These are phyloP conservation scores for Westerdykella aurantiaca DNA, from an alignment of 2,329 filamentous ascomycete species.

Conservation along the genomic window DNA sequence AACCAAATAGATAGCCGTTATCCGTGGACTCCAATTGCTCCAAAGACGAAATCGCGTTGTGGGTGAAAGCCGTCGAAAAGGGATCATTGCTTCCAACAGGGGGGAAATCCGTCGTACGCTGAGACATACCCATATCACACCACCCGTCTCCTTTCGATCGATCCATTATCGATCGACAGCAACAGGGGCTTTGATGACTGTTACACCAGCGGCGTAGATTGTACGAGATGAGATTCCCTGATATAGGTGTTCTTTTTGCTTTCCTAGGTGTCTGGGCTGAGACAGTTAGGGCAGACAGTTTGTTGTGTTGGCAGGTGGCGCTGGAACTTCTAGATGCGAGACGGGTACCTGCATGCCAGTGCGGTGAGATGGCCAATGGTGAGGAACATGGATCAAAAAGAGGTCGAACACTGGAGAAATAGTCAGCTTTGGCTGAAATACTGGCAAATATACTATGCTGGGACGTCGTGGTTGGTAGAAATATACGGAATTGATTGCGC, in stretches of 20 bases:
- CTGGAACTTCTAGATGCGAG: constrained; percentile 5
- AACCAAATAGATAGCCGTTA: constrained; percentile 9
- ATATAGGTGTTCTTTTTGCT: constrained; percentile 18
- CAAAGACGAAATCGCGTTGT: background rate
- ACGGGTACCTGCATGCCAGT: constrained; percentile 6
- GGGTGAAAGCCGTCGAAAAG: background rate
- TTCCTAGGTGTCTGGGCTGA: constrained; percentile 15
- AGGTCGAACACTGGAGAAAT: no score
- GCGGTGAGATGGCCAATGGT: background rate
- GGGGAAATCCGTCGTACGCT: background rate
- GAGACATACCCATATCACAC: background rate
- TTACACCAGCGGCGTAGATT: constrained; percentile 16
- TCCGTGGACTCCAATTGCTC: constrained; percentile 5
- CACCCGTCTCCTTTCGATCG: no score
- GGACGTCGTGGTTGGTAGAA: no score
- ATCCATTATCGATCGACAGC: no score
- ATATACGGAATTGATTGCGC: no score
- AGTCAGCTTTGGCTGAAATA: no score
- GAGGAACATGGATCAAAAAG: background rate
- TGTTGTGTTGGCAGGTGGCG: constrained; percentile 5
- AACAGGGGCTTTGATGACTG: constrained; percentile 3
- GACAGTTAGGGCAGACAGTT: constrained; percentile 10
- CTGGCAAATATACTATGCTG: no score
- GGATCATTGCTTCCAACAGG: background rate
- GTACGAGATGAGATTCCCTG: constrained; percentile 9